Conservation (phyloP, 1,139 yeast genomes). For the Candida pseudocylindracea region DNA sequence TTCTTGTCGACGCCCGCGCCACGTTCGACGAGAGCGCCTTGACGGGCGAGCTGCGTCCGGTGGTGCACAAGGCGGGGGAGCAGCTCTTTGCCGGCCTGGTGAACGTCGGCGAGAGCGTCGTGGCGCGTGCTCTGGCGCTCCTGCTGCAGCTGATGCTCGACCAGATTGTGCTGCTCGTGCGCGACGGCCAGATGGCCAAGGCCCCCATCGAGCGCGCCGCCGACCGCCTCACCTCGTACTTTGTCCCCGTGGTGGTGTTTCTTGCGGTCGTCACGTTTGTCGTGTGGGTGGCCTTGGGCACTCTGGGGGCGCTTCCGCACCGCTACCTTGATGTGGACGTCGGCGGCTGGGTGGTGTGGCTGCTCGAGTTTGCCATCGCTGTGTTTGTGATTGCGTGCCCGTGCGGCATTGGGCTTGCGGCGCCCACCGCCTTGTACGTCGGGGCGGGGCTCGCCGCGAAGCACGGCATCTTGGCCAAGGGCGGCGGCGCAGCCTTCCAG, state of each 20-base stretch:
- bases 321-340: constrained; percentile 35
- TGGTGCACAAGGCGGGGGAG: constrained; percentile 26
- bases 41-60: constrained; percentile 48
- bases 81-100: constrained; percentile 56
- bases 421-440: constrained; percentile 24
- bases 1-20: constrained; percentile 29
- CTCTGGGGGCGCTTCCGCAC: constrained; percentile 27
- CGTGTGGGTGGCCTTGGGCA: constrained; percentile 41
- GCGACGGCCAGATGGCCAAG: constrained; percentile 51
- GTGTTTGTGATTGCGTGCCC: constrained; percentile 44
- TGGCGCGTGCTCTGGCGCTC: constrained; percentile 34
- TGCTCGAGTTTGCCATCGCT: constrained; percentile 53
- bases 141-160: constrained; percentile 49
- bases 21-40: constrained; percentile 59
- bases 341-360: constrained; percentile 67
- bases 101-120: constrained; percentile 33
- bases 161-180: constrained; percentile 45
- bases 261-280: constrained; percentile 45
- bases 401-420: constrained; percentile 25
- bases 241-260: constrained; percentile 45
- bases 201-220: constrained; percentile 62
- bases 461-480: constrained; percentile 54
- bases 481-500: constrained; percentile 70
- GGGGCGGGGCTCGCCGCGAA: constrained; percentile 25
- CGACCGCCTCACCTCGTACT: constrained; percentile 45